Conservation (phyloP, 2,329 filamentous ascomycete genomes). For the Didymella pinodella region DNA sequence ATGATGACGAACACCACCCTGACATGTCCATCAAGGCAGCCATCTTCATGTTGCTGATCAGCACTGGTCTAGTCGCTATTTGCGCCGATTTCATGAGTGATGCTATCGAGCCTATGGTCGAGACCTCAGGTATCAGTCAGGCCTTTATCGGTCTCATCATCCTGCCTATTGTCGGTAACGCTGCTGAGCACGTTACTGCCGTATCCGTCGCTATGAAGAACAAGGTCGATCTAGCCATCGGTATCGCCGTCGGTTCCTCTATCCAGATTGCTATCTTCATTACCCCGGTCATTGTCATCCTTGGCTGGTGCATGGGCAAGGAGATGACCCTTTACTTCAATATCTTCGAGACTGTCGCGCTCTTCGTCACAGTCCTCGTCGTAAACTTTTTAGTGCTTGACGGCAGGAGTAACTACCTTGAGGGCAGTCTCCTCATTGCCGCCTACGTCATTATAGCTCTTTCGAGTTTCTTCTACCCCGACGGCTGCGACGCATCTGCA, state of each 20-base stretch:
- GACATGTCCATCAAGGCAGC: conserved; percentile 66
- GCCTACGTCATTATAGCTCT: conserved; percentile 80
- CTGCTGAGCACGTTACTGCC: conserved; percentile 81
- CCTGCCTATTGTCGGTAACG: conserved; percentile 83
- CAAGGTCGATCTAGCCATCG: conserved; percentile 85
- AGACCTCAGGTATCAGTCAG: conserved; percentile 67
- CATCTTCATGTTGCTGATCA: conserved; percentile 62
- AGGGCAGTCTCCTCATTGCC: conserved; percentile 77
- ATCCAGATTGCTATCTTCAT: conserved; percentile 83
- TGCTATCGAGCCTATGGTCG: conserved; percentile 73
- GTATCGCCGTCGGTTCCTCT: conserved; percentile 79
- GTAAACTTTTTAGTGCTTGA: conserved; percentile 88
- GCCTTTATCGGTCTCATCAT: conserved; percentile 83
- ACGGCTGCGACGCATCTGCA: conserved; percentile 50
- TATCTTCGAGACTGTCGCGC: conserved; percentile 69
- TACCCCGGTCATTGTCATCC: conserved; percentile 77
- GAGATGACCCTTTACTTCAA: conserved; percentile 72
- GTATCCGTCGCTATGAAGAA: conserved; percentile 83
- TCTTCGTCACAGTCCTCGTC: conserved; percentile 84
- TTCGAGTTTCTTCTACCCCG: conserved; percentile 60
- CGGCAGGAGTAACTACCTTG: conserved; percentile 82
- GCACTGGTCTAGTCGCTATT: conserved; percentile 66
- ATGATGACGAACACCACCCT: conserved; percentile 43
- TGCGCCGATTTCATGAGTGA: conserved; percentile 77
- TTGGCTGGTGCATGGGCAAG: conserved; percentile 79